Percentiles rank a stretch among this genome's conserved stretches.
These are phyloP conservation scores for Trichocladium uniseriatum DNA, from an alignment of 495 filamentous ascomycete species.

Conservation along the genomic window DNA sequence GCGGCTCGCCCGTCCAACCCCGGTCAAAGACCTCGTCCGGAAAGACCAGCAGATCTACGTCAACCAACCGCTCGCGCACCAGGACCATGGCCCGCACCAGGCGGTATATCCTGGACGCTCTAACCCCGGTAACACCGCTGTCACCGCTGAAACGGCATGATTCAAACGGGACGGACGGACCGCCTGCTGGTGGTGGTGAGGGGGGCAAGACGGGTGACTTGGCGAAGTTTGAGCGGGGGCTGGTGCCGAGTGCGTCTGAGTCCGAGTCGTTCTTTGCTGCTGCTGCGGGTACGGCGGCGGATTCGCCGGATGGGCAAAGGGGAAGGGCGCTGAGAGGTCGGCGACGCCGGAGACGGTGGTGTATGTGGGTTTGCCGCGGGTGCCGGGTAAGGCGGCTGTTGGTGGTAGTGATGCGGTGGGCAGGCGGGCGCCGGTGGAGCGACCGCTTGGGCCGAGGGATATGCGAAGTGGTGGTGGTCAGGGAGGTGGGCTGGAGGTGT, in stretches of 20 bases:
- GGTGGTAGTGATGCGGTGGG: not conserved
- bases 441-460: not conserved
- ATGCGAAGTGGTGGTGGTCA: too few relatives aligned
- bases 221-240: not conserved
- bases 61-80: not conserved
- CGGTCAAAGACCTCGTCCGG: not conserved
- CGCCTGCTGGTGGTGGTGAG: not conserved
- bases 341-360: not conserved
- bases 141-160: not conserved
- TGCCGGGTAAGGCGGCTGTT: not conserved
- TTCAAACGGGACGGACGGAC: not conserved
- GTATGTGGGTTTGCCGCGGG: not conserved
- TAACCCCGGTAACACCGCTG: not conserved
- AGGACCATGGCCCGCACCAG: not conserved
- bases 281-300: not conserved
- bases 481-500: too few relatives aligned
- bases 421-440: not conserved
- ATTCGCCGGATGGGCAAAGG: not conserved
- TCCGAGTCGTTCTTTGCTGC: constrained; percentile 1
- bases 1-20: not conserved
- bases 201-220: not conserved
- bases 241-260: not conserved
- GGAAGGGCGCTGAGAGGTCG: not conserved
- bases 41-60: not conserved
- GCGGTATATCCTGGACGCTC: constrained; percentile 2